A percentile compares a stretch with the other conserved stretches of the same genome.
phyloP scores from a whole-genome alignment of 2,329 filamentous ascomycete genomes.

The Trichoderma aggressivum region DNA sequence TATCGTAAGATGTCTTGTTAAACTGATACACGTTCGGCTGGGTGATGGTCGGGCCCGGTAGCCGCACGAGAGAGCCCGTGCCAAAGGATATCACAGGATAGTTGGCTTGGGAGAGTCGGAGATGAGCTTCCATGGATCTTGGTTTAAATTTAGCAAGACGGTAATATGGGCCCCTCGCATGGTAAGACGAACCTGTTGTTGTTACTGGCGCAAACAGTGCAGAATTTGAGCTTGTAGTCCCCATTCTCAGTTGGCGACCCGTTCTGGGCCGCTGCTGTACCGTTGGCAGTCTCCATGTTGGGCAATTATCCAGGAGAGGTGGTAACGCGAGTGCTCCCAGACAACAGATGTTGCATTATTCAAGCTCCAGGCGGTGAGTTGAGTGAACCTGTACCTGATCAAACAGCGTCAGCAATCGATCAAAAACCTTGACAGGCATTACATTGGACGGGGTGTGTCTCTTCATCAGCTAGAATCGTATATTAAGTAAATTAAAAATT shows the following conservation, averaged over 20 bases:
- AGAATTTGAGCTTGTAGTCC: slow-evolving; percentile 90
- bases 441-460: slow-evolving; percentile 9
- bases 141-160: background rate
- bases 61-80: slow-evolving; percentile 87
- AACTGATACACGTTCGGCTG: slow-evolving; percentile 98
- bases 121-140: slow-evolving; percentile 85
- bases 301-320: slow-evolving; percentile 17
- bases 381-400: background rate
- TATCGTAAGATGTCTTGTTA: slow-evolving; percentile 92
- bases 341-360: slow-evolving; percentile 25
- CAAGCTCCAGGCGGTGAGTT: slow-evolving; percentile 6
- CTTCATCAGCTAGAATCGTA: slow-evolving; percentile 33
- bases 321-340: slow-evolving; percentile 3
- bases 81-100: slow-evolving; percentile 99
- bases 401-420: slow-evolving; percentile 11
- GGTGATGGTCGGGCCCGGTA: slow-evolving; percentile 85
- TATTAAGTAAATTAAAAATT: slow-evolving; percentile 57
- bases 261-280: slow-evolving; percentile 37
- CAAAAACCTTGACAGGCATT: background rate
- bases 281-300: slow-evolving; percentile 44
- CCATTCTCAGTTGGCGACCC: slow-evolving; percentile 48
- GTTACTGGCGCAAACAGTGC: slow-evolving; percentile 98
- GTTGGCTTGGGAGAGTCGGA: slow-evolving; percentile 77
- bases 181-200: slow-evolving; percentile 74
- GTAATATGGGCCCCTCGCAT: background rate